Evolutionary conservation across 768 basidiomycete genomes (phyloP), one percentile per base, ranked within the genome.

Genomic region (Hygrocybe coccinea): DNA sequence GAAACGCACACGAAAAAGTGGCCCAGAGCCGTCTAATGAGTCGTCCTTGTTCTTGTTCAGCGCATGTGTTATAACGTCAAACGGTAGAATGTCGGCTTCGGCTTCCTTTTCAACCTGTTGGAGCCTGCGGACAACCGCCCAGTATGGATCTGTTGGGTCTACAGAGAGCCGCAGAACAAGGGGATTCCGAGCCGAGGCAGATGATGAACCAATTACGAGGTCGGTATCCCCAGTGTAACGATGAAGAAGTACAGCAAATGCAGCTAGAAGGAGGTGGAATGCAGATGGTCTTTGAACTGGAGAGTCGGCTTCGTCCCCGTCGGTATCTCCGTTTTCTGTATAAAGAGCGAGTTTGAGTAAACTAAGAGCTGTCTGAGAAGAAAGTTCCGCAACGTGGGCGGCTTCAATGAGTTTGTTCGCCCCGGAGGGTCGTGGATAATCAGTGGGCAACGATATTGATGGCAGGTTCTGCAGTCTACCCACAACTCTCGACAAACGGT

Each of bases 141-240:
- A 93, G 71, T 89, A 97, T 1, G 91, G 84, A 74, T 95, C 91
- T 17, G 79, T 77, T 0, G 93, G 89, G 59, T 94, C 89, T 44
- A 97, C 74, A 9, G 86, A 79, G 50, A 97, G 71, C 19, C 93
- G 83, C 25, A 99, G 80, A 37, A 99, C 79, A 37, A 99, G 78
- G 8, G 94, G 92, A 56, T 89, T 84, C 22, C 81, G 80, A 5
- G 83, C 81, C 5, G 80, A 74, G 1, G 89, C 83, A 22, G 91
- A 87, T 14, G 92, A 94, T 3, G 90, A 91, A 35, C 89, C 93
- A 64, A 99, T 87, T 56, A 97, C 80, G 58, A 99, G 78, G 63
- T 97, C 93, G 24, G 86, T 94, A 67, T 99, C 97, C 38, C 91
- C 95, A 0, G 97, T 97, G 73, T 93, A 97, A 39, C 95, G 80